These are phyloP conservation scores for Eucalyptus tenuipes DNA, from an alignment of 345 rosid species.

Conservation along the genomic window DNA sequence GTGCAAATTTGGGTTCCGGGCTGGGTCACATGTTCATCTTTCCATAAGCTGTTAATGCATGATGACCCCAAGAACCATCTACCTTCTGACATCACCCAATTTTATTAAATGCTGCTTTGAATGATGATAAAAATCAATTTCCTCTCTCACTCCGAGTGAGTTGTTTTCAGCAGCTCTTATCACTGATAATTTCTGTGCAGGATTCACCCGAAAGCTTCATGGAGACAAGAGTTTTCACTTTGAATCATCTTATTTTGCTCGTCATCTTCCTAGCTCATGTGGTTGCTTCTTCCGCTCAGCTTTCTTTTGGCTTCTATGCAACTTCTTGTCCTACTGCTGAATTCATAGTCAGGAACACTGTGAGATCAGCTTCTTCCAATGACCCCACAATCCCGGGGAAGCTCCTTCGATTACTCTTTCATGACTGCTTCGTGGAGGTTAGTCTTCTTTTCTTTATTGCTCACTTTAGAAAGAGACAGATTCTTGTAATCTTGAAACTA, in stretches of 20 bases:
- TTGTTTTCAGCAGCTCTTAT: neutral
- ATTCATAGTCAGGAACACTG: slow-evolving; percentile 45
- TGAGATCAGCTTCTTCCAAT: slow-evolving; percentile 47
- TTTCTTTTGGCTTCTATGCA: slow-evolving; percentile 61
- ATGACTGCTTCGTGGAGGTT: slow-evolving; percentile 90
- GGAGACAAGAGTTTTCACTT: slow-evolving; percentile 11
- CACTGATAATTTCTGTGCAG: neutral
- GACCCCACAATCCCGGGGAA: slow-evolving; percentile 80
- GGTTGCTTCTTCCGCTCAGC: slow-evolving; percentile 13
- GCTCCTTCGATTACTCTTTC: slow-evolving; percentile 81
- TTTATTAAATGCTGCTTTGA: slow-evolving; percentile 25
- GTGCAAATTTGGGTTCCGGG: neutral
- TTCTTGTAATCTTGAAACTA: neutral
- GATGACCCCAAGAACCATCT: neutral
- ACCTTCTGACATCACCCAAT: slow-evolving; percentile 24
- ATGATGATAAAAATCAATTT: neutral
- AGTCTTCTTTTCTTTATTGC: neutral
- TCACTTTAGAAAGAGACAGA: neutral
- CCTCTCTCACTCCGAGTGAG: neutral
- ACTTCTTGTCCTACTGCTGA: slow-evolving; percentile 70
- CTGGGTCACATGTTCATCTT: neutral
- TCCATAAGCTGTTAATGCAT: neutral
- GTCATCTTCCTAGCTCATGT: slow-evolving; percentile 1
- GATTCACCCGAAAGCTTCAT: neutral
- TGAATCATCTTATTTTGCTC: neutral